Base-by-base conservation (phyloP, 2,329 filamentous ascomycete species). In the Truncatella angustata region DNA sequence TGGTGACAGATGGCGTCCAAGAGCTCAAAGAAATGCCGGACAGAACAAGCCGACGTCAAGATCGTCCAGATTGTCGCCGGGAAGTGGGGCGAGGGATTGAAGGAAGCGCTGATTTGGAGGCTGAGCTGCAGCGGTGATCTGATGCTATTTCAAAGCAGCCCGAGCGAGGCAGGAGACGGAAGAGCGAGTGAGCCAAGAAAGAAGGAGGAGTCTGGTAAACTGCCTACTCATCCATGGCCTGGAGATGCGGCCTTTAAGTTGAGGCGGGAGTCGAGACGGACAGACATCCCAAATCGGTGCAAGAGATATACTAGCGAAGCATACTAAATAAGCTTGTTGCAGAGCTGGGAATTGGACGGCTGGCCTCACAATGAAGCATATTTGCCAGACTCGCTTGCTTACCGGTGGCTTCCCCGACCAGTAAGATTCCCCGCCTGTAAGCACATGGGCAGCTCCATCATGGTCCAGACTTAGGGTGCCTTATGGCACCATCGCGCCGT, bases 381-480 rank as follows among this genome's bases (percentile, higher is more conserved):
- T 24, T 16, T 24, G n/a, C 18, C 18, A 18, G 14, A 21, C 40
- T 6, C 11, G 16, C 28, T 26, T 44, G 23, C 11, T 21, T 40
- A 18, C 37, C 21, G 5, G 37, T 20, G 10, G 14, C 20, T 11
- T 21, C 28, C 28, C 28, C 40, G 40, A 44, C 40, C 40, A 44
- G 21, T 44, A 11, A 44, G 10, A 28, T 14, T 10, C 14, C 23
- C 23, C 12, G 40, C 40, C 24, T 24, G 40, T 28, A 44, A 44
- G 40, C 40, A 44, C 40, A 44, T 44, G 40, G 40, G 40, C 40
- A 9, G n/a, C 32, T 32, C 44, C 28, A 47, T 24, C 16, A 34
- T n/a, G 30, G 44, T 47, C 28, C 44, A 47, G 44, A 47, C 44
- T 47, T 23, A 24, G 44, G 44, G 26, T 20, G 44, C 24, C 28